These are phyloP conservation scores for Termitomyces sp. DNA, from an alignment of 768 basidiomycete species.

Conservation along the genomic window DNA sequence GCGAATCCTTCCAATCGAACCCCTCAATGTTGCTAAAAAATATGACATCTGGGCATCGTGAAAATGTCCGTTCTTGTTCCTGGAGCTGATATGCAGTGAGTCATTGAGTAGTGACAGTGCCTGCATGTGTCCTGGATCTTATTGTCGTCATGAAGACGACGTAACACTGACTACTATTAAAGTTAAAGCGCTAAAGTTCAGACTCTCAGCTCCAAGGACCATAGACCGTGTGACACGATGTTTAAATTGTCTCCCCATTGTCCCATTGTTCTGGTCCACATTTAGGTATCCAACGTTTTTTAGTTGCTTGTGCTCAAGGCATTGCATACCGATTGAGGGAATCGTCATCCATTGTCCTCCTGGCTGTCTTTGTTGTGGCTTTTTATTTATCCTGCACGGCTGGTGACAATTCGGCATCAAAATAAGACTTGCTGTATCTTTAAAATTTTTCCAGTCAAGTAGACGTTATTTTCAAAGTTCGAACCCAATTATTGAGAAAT, in stretches of 20 bases:
- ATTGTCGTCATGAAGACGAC: background rate
- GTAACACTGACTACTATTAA: background rate
- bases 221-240: conserved; percentile 1
- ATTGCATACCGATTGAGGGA: background rate
- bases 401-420: background rate
- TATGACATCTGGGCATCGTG: background rate
- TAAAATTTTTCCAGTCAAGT: background rate
- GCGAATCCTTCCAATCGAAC: background rate
- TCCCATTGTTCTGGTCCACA: conserved; percentile 14
- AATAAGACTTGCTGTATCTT: background rate
- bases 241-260: background rate
- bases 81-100: background rate
- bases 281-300: background rate
- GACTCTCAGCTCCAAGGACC: conserved; percentile 3
- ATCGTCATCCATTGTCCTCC: background rate
- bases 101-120: background rate
- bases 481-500: background rate
- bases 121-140: background rate
- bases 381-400: background rate
- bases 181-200: background rate
- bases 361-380: background rate
- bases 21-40: background rate
- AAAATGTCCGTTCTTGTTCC: background rate
- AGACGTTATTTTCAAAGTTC: background rate
- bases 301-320: background rate